phyloP scores from a whole-genome alignment of 2,329 filamentous ascomycete genomes.

The Penicillium sp. region DNA sequence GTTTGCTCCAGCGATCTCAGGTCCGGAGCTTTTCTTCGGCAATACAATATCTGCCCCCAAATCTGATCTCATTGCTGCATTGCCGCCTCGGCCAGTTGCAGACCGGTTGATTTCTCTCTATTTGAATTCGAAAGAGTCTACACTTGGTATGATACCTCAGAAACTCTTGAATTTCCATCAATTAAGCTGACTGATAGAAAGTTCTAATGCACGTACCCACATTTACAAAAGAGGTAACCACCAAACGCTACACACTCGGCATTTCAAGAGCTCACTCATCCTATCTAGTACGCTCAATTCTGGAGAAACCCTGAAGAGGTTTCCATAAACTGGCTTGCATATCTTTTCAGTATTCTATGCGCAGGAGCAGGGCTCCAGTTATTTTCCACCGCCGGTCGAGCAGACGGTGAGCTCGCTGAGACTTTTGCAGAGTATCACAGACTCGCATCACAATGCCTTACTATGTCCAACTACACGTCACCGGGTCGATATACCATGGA shows the following conservation, averaged over 20 bases:
- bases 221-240: slow-evolving; percentile 29
- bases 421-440: slow-evolving; percentile 51
- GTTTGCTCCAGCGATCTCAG: slow-evolving; percentile 18
- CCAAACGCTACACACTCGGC: not conserved
- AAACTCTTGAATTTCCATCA: too few relatives aligned
- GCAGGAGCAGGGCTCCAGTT: slow-evolving; percentile 25
- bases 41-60: slow-evolving; percentile 22
- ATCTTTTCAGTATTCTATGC: slow-evolving; percentile 28
- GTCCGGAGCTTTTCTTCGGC: slow-evolving; percentile 28
- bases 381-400: slow-evolving; percentile 20
- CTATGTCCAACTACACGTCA: slow-evolving; percentile 31
- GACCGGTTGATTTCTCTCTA: slow-evolving; percentile 35
- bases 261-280: not conserved
- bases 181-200: slow-evolving; percentile 12
- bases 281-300: slow-evolving; percentile 25
- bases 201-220: slow-evolving; percentile 30
- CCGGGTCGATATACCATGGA: slow-evolving; percentile 36
- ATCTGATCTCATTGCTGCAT: slow-evolving; percentile 32
- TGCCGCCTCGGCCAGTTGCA: slow-evolving; percentile 31
- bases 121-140: slow-evolving; percentile 35
- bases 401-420: slow-evolving; percentile 19
- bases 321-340: slow-evolving; percentile 28
- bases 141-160: slow-evolving; percentile 22
- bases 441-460: slow-evolving; percentile 35
- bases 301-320: slow-evolving; percentile 24